Base-by-base conservation (phyloP, 2,329 filamentous ascomycete genomes). In the Sodiomyces alkalinus region DNA sequence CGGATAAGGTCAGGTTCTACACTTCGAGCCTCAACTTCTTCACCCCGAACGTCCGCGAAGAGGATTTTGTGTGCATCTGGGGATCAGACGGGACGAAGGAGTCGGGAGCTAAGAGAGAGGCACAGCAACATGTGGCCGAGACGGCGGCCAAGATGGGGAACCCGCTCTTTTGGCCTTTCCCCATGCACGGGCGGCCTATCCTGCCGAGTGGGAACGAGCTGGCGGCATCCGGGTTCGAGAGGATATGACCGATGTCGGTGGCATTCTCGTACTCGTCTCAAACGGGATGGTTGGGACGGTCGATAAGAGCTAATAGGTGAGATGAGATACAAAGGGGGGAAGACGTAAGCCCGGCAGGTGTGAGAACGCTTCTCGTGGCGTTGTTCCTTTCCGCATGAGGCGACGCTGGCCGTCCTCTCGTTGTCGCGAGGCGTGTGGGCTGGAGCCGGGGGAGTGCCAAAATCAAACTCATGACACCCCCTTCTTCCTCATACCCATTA, bases 161-260 rank as follows among this genome's bases (percentile, higher is more conserved):
- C 30, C 66, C 66, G 12, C 47, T 71, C 2, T 71, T 71, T 39
- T 73, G 68, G 68, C 65, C 67, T 1, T 72, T 71, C 34, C 67
- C 68, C 0, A 63, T 70, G 62, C 67, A 71, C 38, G 67, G 67
- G 0, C 53, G 65, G 14, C 66, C 67, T 3, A 63, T 70, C 32
- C 37, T 72, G 17, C 58, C 63, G 0, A 51, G 45, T 1, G 63
- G 64, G 1, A 40, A 52, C 17, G 51, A 58, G 27, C 39, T 73
- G 29, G 51, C 60, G 37, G 55, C 63, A 17, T 63, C 66, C 3
- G 68, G 68, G 0, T 73, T 73, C 40, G 53, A 52, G 15, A 33
- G 57, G 14, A 19, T 62, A 4, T 58, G 19, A 29, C 11, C 11
- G n/a, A n/a, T n/a, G n/a, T n/a, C n/a, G n/a, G n/a, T n/a, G n/a